Percentiles rank a stretch among this genome's conserved stretches.
These are phyloP conservation scores for Venturia aucupariae DNA, from an alignment of 2,329 filamentous ascomycete genomes.

Conservation along the genomic window DNA sequence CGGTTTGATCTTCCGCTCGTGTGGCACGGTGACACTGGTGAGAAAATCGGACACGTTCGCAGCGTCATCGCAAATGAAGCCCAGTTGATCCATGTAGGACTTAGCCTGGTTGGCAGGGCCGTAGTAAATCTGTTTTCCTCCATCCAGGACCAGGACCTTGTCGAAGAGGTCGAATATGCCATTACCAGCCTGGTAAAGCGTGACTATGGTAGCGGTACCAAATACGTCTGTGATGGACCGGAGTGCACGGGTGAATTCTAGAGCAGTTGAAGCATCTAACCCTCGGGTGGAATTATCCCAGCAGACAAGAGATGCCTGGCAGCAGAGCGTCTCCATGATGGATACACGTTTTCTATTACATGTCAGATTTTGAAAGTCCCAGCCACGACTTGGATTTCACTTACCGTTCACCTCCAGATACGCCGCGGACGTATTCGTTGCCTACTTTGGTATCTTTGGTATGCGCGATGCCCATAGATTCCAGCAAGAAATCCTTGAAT, in stretches of 20 bases:
- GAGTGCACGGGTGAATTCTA: slow-evolving; percentile 49
- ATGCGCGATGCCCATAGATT: slow-evolving; percentile 46
- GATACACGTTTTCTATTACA: slow-evolving; percentile 43
- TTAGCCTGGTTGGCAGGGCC: slow-evolving; percentile 53
- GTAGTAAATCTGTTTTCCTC: slow-evolving; percentile 68
- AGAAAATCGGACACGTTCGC: slow-evolving; percentile 64
- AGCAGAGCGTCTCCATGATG: slow-evolving; percentile 59
- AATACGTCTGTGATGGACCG: slow-evolving; percentile 41
- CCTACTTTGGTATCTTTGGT: slow-evolving; percentile 45
- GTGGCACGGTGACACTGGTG: slow-evolving; percentile 57
- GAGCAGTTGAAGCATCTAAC: slow-evolving; percentile 47
- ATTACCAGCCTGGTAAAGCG: slow-evolving; percentile 46
- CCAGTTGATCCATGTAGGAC: slow-evolving; percentile 57
- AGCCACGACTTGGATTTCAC: background rate
- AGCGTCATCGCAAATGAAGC: slow-evolving; percentile 56
- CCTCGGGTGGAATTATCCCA: slow-evolving; percentile 42
- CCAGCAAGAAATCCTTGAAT: slow-evolving; percentile 51
- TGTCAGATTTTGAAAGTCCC: background rate
- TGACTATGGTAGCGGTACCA: slow-evolving; percentile 43
- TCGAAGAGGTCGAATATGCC: slow-evolving; percentile 47
- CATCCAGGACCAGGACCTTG: slow-evolving; percentile 62
- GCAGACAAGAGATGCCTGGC: slow-evolving; percentile 41
- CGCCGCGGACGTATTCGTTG: slow-evolving; percentile 51
- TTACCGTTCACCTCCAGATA: slow-evolving; percentile 46
- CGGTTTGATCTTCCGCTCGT: slow-evolving; percentile 45